A percentile compares a stretch with the other conserved stretches of the same genome.
phyloP scores from a whole-genome alignment of 2,329 filamentous ascomycete species.

The Cercospora sesami region DNA sequence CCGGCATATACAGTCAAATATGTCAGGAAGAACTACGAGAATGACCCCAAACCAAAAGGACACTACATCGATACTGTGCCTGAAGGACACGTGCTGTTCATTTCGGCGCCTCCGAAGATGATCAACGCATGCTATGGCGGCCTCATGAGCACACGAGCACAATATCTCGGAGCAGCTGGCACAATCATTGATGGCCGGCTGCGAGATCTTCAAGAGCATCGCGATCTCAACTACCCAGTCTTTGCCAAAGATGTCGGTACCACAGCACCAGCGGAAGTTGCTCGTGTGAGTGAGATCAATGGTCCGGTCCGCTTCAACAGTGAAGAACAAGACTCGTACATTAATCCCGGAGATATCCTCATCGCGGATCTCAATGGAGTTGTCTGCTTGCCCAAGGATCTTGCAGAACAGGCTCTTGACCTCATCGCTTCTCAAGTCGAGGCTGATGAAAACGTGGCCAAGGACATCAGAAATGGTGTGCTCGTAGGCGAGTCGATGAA shows the following conservation, averaged over 20 bases:
- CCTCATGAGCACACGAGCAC: constrained; percentile 54
- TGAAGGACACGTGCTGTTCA: constrained; percentile 51
- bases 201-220: constrained; percentile 56
- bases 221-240: constrained; percentile 50
- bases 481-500: constrained; percentile 33
- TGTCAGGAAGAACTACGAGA: constrained; percentile 49
- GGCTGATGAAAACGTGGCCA: constrained; percentile 35
- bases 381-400: constrained; percentile 37
- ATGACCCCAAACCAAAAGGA: constrained; percentile 46
- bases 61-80: constrained; percentile 58
- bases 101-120: constrained; percentile 50
- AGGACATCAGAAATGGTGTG: constrained; percentile 32
- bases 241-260: constrained; percentile 41
- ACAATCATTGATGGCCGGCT: constrained; percentile 56
- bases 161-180: constrained; percentile 48
- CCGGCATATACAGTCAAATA: constrained; percentile 59
- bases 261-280: constrained; percentile 36
- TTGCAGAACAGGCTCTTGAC: constrained; percentile 33
- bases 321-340: constrained; percentile 35
- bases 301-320: constrained; percentile 37
- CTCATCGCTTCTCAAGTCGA: constrained; percentile 37
- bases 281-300: constrained; percentile 38
- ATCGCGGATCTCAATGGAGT: constrained; percentile 44
- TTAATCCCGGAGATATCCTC: constrained; percentile 43
- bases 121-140: constrained; percentile 58